A percentile compares a stretch with the other conserved stretches of the same genome.
Conservation (phyloP, 2,329 filamentous ascomycete species). For the Pseudogymnoascus sp. region DNA sequence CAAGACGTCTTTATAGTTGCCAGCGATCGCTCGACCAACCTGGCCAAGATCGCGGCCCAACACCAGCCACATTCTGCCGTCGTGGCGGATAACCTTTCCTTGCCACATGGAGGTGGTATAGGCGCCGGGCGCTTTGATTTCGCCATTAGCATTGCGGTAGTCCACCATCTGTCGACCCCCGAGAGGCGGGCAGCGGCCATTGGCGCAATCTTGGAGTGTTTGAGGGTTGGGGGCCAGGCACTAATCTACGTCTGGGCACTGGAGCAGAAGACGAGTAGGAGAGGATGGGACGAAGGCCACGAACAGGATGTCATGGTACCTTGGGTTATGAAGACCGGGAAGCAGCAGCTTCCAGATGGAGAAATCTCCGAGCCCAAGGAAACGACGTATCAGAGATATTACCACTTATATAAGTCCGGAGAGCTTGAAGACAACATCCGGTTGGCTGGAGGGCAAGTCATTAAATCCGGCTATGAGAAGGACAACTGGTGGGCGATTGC, state of each 20-base stretch:
- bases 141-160: slow-evolving; percentile 84
- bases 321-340: slow-evolving; percentile 61
- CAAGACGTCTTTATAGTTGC: slow-evolving; percentile 68
- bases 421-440: slow-evolving; percentile 76
- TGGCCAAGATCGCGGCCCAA: slow-evolving; percentile 42
- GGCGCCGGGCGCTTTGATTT: slow-evolving; percentile 59
- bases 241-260: slow-evolving; percentile 92
- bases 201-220: slow-evolving; percentile 56
- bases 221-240: slow-evolving; percentile 53
- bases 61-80: slow-evolving; percentile 53
- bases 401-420: slow-evolving; percentile 80
- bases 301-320: slow-evolving; percentile 92
- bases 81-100: slow-evolving; percentile 72
- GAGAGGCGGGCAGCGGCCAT: slow-evolving; percentile 66
- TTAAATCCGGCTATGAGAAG: slow-evolving; percentile 83
- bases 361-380: slow-evolving; percentile 27
- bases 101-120: slow-evolving; percentile 52
- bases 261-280: slow-evolving; percentile 76
- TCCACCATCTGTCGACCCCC: slow-evolving; percentile 83
- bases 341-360: slow-evolving; percentile 27
- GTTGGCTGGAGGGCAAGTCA: slow-evolving; percentile 63
- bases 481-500: slow-evolving; percentile 95
- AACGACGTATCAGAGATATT: slow-evolving; percentile 69
- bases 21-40: slow-evolving; percentile 65
- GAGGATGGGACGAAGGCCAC: slow-evolving; percentile 78